Conservation (phyloP, 495 filamentous ascomycete species). For the Antarctomyces pellizariae region DNA sequence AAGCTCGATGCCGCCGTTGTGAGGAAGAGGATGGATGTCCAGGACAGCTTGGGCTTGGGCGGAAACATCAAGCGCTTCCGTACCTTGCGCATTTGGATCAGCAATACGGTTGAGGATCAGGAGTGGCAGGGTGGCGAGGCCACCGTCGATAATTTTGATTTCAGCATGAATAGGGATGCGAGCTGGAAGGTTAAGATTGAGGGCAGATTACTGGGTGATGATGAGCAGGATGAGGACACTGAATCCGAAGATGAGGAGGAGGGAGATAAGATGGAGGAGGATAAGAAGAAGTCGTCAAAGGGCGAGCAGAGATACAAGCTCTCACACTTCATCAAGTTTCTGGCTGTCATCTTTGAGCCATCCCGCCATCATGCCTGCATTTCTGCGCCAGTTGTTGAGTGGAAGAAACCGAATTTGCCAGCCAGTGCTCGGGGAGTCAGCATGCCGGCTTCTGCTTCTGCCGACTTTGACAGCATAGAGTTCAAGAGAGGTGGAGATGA, state of each 20-base stretch:
- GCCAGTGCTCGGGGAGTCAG: no score
- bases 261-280: slow-evolving; percentile 37
- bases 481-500: slow-evolving; percentile 85
- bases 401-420: slow-evolving; percentile 42
- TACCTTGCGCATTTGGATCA: slow-evolving; percentile 83
- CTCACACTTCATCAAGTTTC: slow-evolving; percentile 87
- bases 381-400: slow-evolving; percentile 35
- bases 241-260: slow-evolving; percentile 29
- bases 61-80: slow-evolving; percentile 32
- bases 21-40: slow-evolving; percentile 75
- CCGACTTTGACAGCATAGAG: slow-evolving; percentile 76
- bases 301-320: slow-evolving; percentile 24
- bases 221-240: slow-evolving; percentile 32
- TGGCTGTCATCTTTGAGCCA: slow-evolving; percentile 71
- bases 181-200: slow-evolving; percentile 85
- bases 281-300: slow-evolving; percentile 18
- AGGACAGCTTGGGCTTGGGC: slow-evolving; percentile 22
- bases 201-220: slow-evolving; percentile 64
- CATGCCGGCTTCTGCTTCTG: no score
- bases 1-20: slow-evolving; percentile 85
- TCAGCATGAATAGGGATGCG: slow-evolving; percentile 38
- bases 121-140: slow-evolving; percentile 59
- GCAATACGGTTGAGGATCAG: slow-evolving; percentile 85
- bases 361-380: slow-evolving; percentile 22
- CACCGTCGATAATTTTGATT: slow-evolving; percentile 50